phyloP scores from a whole-genome alignment of 2,329 filamentous ascomycete genomes.

The Dactylonectria macrodidyma region DNA sequence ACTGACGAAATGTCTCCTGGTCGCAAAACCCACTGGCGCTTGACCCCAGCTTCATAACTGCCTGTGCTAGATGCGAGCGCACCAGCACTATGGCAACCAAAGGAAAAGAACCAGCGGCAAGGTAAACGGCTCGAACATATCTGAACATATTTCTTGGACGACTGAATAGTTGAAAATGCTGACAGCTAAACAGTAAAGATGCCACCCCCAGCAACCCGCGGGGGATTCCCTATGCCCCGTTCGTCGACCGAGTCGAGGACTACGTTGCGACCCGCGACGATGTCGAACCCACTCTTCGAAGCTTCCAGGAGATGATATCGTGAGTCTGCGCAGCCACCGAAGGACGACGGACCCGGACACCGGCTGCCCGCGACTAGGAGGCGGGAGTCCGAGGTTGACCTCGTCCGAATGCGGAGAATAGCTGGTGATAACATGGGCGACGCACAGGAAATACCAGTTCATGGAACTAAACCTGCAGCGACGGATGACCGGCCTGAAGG shows the following conservation, averaged over 20 bases:
- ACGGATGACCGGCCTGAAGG: conserved; percentile 83
- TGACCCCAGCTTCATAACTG: conserved; percentile 44
- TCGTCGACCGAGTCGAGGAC: conserved; percentile 91
- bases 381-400: conserved; percentile 28
- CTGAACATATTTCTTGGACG: no score
- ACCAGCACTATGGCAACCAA: conserved; percentile 57
- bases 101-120: conserved; percentile 55
- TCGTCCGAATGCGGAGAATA: conserved; percentile 14
- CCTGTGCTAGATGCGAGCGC: conserved; percentile 37
- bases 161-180: conserved; percentile 21
- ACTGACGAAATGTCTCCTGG: conserved; percentile 50
- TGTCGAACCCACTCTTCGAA: conserved; percentile 85
- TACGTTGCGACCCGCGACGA: conserved; percentile 85
- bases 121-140: conserved; percentile 47
- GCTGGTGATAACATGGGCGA: conserved; percentile 38
- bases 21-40: conserved; percentile 47
- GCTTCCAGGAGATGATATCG: conserved; percentile 95
- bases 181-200: conserved; percentile 57
- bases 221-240: conserved; percentile 87
- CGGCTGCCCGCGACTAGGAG: conserved; percentile 6
- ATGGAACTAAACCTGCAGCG: conserved; percentile 97
- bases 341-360: conserved; percentile 22
- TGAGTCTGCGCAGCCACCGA: conserved; percentile 60
- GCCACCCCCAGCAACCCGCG: conserved; percentile 79
- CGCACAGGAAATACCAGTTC: conserved; percentile 95